Evolutionary conservation across 2,329 filamentous ascomycete species (phyloP).

Genomic region (Alternaria brassicae): DNA sequence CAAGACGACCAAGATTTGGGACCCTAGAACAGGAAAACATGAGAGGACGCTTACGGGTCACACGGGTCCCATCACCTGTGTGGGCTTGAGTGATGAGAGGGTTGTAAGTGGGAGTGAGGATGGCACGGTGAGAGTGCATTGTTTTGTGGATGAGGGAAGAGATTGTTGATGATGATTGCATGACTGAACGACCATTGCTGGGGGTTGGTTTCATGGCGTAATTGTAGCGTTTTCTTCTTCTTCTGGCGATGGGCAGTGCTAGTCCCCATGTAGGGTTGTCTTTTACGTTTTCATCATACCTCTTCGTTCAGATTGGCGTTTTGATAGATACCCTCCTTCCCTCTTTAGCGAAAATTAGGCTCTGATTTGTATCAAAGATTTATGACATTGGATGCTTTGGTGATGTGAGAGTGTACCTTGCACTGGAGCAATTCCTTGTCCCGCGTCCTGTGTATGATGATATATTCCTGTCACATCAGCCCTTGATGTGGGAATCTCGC

Average conservation of each 20-base stretch:
- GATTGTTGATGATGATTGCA: background rate
- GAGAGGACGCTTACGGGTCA: conserved; percentile 93
- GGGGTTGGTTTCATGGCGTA: background rate
- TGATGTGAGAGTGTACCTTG: background rate
- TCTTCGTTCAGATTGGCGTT: background rate
- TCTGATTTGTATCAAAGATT: background rate
- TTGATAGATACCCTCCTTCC: conserved; percentile 1
- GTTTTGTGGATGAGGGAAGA: conserved; percentile 31
- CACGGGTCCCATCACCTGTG: conserved; percentile 88
- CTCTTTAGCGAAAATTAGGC: background rate
- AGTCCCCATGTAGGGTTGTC: background rate
- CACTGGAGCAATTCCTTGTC: too few species aligned
- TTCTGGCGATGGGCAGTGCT: background rate
- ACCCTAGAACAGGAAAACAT: conserved; percentile 87
- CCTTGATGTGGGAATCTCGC: background rate
- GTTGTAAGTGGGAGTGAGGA: conserved; percentile 95
- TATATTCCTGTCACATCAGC: background rate
- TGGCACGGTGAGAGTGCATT: conserved; percentile 77
- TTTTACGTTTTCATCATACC: background rate
- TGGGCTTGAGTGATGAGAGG: conserved; percentile 86
- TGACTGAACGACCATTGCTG: background rate
- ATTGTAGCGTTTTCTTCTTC: background rate
- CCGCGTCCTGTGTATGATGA: background rate
- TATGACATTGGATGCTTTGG: background rate
- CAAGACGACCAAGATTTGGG: conserved; percentile 95